A percentile compares a stretch with the other conserved stretches of the same genome.
Conservation (phyloP, 768 basidiomycete genomes). For the Lepiota venenata region DNA sequence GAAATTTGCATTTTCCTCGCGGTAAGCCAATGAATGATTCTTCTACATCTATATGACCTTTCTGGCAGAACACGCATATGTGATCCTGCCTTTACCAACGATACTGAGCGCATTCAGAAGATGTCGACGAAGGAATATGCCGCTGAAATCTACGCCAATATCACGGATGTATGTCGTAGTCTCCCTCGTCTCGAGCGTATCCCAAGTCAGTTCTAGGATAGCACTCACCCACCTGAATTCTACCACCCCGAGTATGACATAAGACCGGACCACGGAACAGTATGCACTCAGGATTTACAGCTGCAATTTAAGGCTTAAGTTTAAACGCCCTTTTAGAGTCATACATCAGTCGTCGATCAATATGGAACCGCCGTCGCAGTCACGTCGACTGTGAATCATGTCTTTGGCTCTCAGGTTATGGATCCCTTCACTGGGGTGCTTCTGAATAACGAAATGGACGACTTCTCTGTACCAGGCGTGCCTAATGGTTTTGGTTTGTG, state of each 20-base stretch:
- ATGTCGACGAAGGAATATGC: slow-evolving; percentile 73
- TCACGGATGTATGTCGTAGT: slow-evolving; percentile 66
- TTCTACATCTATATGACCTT: background rate
- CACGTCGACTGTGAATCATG: slow-evolving; percentile 85
- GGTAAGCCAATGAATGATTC: slow-evolving; percentile 25
- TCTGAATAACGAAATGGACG: slow-evolving; percentile 94
- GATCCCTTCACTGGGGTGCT: slow-evolving; percentile 87
- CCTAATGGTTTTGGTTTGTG: slow-evolving; percentile 81
- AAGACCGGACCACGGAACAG: slow-evolving; percentile 83
- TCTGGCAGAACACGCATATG: slow-evolving; percentile 69
- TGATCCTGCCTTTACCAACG: slow-evolving; percentile 69
- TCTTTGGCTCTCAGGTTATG: slow-evolving; percentile 88
- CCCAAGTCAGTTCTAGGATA: slow-evolving; percentile 45
- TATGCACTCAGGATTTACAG: slow-evolving; percentile 30
- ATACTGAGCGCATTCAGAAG: slow-evolving; percentile 50
- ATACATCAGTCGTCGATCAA: slow-evolving; percentile 78
- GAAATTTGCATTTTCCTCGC: slow-evolving; percentile 64
- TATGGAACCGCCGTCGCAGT: slow-evolving; percentile 85
- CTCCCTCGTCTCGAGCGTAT: background rate
- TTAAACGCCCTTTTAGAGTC: slow-evolving; percentile 53
- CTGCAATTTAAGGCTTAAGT: background rate
- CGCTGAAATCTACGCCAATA: slow-evolving; percentile 52
- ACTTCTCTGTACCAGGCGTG: slow-evolving; percentile 85
- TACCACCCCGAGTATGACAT: slow-evolving; percentile 84
- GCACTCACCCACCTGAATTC: slow-evolving; percentile 77